Evolutionary conservation across 768 basidiomycete genomes (phyloP).

Genomic region (Lactarius quietus): DNA sequence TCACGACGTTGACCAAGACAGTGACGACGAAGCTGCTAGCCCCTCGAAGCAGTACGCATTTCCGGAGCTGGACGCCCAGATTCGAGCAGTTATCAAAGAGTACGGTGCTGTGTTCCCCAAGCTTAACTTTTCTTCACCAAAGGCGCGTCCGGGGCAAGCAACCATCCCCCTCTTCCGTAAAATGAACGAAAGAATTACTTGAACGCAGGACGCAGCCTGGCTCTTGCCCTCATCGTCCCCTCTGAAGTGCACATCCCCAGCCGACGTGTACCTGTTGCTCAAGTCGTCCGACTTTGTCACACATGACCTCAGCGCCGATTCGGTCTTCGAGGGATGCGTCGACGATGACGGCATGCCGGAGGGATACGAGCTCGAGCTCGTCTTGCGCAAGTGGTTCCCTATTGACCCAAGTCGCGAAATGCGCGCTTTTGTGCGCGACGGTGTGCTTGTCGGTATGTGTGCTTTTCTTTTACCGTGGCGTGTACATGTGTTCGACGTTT

Average conservation of each 20-base stretch:
- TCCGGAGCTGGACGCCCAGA: slow-evolving; percentile 74
- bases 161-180: not conserved
- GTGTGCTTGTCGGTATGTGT: slow-evolving; percentile 65
- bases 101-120: slow-evolving; percentile 93
- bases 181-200: not conserved
- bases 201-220: slow-evolving; percentile 84
- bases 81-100: slow-evolving; percentile 57
- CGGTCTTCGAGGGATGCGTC: slow-evolving; percentile 66
- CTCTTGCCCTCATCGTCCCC: slow-evolving; percentile 80
- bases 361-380: slow-evolving; percentile 70
- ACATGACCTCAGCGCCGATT: slow-evolving; percentile 62
- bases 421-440: slow-evolving; percentile 82
- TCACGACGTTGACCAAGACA: slow-evolving; percentile 43
- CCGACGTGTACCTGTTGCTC: slow-evolving; percentile 87
- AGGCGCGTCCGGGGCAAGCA: slow-evolving; percentile 43
- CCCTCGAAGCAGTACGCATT: slow-evolving; percentile 53
- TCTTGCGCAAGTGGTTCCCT: slow-evolving; percentile 87
- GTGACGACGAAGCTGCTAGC: slow-evolving; percentile 37
- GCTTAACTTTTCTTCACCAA: slow-evolving; percentile 94
- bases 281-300: slow-evolving; percentile 90
- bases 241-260: slow-evolving; percentile 80
- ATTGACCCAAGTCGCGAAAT: slow-evolving; percentile 82
- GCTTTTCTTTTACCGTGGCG: not conserved
- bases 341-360: slow-evolving; percentile 17
- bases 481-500: too few relatives aligned